These are phyloP conservation scores for Beverwykella pulmonaria DNA, from an alignment of 495 filamentous ascomycete species.

Conservation along the genomic window DNA sequence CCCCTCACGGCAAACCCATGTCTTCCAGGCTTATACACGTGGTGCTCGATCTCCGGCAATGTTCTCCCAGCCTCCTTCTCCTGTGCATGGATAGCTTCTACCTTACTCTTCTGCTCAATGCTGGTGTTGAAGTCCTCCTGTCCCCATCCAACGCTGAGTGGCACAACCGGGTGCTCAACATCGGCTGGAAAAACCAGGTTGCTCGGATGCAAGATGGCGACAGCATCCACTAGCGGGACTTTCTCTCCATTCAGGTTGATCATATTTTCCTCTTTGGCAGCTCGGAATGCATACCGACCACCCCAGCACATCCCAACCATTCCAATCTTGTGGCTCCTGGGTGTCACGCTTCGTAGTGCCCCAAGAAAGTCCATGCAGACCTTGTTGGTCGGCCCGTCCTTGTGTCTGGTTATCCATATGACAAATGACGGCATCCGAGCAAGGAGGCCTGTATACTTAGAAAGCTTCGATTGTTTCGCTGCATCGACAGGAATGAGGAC, in stretches of 20 bases:
- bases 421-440: constrained; percentile 38
- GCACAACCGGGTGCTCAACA: constrained; percentile 47
- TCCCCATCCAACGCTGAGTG: constrained; percentile 48
- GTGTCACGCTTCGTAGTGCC: constrained; percentile 39
- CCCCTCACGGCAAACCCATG: constrained; percentile 47
- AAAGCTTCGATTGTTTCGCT: constrained; percentile 46
- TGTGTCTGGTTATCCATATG: constrained; percentile 48
- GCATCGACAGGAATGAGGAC: constrained; percentile 49
- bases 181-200: constrained; percentile 47
- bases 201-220: constrained; percentile 47
- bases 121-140: constrained; percentile 43
- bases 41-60: constrained; percentile 43
- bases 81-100: constrained; percentile 40
- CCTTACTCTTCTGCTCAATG: constrained; percentile 39
- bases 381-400: constrained; percentile 41
- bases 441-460: constrained; percentile 47
- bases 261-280: constrained; percentile 41
- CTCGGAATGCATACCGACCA: constrained; percentile 47
- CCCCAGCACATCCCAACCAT: constrained; percentile 53
- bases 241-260: constrained; percentile 48
- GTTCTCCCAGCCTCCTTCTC: constrained; percentile 31
- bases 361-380: constrained; percentile 45
- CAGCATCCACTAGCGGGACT: constrained; percentile 47
- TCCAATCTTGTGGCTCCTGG: constrained; percentile 46
- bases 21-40: constrained; percentile 47